Evolutionary conservation across 2,329 filamentous ascomycete genomes (phyloP), one percentile per base, ranked within the genome.

Genomic region (Nemania serpens): DNA sequence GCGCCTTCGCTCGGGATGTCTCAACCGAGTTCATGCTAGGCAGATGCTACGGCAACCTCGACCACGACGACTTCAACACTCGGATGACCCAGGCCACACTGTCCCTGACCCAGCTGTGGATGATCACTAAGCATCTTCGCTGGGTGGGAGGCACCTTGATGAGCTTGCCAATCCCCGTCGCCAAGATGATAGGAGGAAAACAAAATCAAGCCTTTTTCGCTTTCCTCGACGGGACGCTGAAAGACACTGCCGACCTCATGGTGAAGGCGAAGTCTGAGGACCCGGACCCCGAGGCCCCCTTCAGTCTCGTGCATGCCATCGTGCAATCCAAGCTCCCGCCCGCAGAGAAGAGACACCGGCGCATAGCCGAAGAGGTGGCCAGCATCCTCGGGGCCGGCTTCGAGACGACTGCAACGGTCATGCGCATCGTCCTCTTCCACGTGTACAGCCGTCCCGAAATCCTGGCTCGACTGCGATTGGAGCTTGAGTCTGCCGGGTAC

Each of bases 271-370:
- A n/a, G 5, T 9, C 63, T 37, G 57, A 25, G 53, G 64, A 63
- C 33, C 49, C 53, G 18, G 58, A 62, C 55, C 59, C 62, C 36
- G 25, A 66, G 22, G 55, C 51, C 37, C 61, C 59, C 56, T 55
- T 50, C 20, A 68, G 56, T 15, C 41, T 69, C 15, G 64, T 68
- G 41, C 63, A 68, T 53, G 64, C 65, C 43, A 69, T 69, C 25
- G 22, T 69, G 42, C 55, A 66, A 5, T 69, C 66, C 25, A 65
- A 62, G 15, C 68, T 69, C 25, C 48, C 62, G 20, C 50, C 60
- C 20, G 3, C 53, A 9, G 68, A 69, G 41, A 69, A 68, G 48
- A 41, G 52, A 39, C 59, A 62, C 42, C 34, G 55, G 34, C 52
- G 67, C 6, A 42, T 68, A 13, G 64, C 64, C 36, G 61, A 65